Percentiles rank a stretch among this genome's conserved stretches.
Evolutionary conservation across 2,329 filamentous ascomycete genomes (phyloP).

Genomic region (Kalaharituber pfeilii): DNA sequence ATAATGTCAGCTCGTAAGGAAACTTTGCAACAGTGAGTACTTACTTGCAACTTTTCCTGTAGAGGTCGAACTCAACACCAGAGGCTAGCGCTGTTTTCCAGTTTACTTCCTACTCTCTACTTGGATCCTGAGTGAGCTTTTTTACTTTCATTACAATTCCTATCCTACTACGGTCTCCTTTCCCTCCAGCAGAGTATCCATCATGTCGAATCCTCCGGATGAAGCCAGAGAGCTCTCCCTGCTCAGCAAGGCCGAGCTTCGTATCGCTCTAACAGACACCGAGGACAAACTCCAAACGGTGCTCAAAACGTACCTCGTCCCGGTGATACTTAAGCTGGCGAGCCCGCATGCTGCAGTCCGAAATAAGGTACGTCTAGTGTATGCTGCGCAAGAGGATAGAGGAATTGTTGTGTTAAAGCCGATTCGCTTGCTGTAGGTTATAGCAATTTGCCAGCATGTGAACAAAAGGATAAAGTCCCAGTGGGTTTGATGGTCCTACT

Average conservation of each 20-base stretch:
- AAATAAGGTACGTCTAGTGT: constrained; percentile 41
- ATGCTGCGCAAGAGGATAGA: neutral
- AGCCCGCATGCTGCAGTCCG: constrained; percentile 67
- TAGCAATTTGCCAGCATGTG: constrained; percentile 53
- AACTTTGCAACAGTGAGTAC: too few relatives aligned
- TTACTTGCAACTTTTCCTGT: too few relatives aligned
- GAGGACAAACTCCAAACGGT: constrained; percentile 67
- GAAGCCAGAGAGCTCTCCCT: constrained; percentile 64
- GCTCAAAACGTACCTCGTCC: constrained; percentile 60
- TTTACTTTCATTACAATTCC: too few relatives aligned
- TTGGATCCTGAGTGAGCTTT: too few relatives aligned
- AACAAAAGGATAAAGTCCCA: constrained; percentile 35
- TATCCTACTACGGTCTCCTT: too few relatives aligned
- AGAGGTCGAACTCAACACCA: too few relatives aligned
- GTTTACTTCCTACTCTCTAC: too few relatives aligned
- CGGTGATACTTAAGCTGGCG: constrained; percentile 68
- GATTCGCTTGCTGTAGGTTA: constrained; percentile 33
- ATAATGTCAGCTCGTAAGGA: too few relatives aligned
- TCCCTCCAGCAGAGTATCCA: neutral
- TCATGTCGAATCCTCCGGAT: constrained; percentile 6
- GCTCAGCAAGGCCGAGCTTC: constrained; percentile 69
- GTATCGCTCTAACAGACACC: constrained; percentile 65
- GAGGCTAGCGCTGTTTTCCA: too few relatives aligned
- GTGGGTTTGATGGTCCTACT: neutral
- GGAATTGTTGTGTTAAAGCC: neutral